Base-by-base conservation (phyloP, 306 rosid genomes). In the Malus fusca region DNA sequence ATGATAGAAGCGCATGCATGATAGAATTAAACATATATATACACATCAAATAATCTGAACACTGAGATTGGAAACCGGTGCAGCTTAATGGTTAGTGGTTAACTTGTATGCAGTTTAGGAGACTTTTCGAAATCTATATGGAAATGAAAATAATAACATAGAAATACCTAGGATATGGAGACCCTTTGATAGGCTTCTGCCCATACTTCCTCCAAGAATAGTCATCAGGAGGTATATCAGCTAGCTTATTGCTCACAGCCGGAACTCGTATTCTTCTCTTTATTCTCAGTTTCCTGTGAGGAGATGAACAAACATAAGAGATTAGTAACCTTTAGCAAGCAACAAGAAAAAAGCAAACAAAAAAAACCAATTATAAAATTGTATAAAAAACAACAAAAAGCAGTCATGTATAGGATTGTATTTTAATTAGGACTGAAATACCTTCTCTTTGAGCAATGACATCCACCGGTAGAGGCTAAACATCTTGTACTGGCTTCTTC, bases 141-240 rank as follows among this genome's bases (percentile, higher is more conserved):
- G 28, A n/a, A 19, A 22, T 42, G 69, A 62, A 23, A 67, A 5
- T 9, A 37, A n/a, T 19, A 30, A 26, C 18, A 25, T 12, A 8
- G 25, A 25, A 35, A 44, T 69, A 77, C 81, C 75, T 77, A n/a
- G 81, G 81, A 77, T 69, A 63, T 44, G 81, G 81, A 46, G 81
- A 77, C 23, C 81, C 81, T 52, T 61, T 77, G 25, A 77, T 77
- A 68, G 75, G 75, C 69, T 77, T 69, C 55, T 77, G 81, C 33
- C 81, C 81, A 19, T 77, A 77, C 65, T 77, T 77, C 75, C 75
- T 77, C 81, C 81, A 77, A 19, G 75, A 44, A 74, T 69, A 78
- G 31, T 71, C 81, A 48, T 78, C 81, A 31, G 66, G 43, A 71
- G 81, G 81, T 51, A 78, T 78, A 37, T 71, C 81, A 18, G 81